Evolutionary conservation across 495 filamentous ascomycete genomes (phyloP), one percentile per base, ranked within the genome.

Genomic region (Cercophora sp.): DNA sequence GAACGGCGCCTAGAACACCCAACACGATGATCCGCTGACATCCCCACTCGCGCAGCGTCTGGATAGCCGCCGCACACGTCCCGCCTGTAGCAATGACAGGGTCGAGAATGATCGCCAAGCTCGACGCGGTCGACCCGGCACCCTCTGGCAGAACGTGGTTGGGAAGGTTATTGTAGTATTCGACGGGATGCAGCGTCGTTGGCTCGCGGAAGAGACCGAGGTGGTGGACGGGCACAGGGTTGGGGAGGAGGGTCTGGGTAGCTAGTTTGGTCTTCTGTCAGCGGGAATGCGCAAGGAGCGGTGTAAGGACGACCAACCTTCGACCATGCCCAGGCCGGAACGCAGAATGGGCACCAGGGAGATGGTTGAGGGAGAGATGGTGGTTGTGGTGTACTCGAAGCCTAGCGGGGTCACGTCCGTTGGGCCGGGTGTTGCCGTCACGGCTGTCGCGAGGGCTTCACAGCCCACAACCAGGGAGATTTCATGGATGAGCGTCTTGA

Each of bases 161-260:
- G 29, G 92, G 91, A 16, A 97, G 87, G 70, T 97, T 97, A 74
- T 89, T 97, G 77, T 97, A 97, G 79, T 97, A 97, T 73, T 97
- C 92, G 41, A 97, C 92, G 0, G 92, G 91, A 45, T 86, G 80
- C 23, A 96, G 84, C 29, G 87, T 87, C 53, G 81, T 79, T 25
- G 85, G 86, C 62, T 96, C 92, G 60, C 92, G 87, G 74, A 88
- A 97, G 54, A 97, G 83, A 37, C 92, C 92, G 19, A 97, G 84
- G 68, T 97, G 92, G 71, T 97, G 88, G 57, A 97, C 81, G 13
- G 91, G 85, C 27, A 89, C 87, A 2, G 91, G 77, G 44, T 68
- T 65, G 3, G 92, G 92, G 51, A 97, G 88, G 60, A 97, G 76
- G 54, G 82, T 83, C 73, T 89, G 84, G 24, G 96, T 70, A 2